These are phyloP conservation scores for Penicillium atrosanguineum DNA, from an alignment of 495 filamentous ascomycete genomes.

Conservation along the genomic window DNA sequence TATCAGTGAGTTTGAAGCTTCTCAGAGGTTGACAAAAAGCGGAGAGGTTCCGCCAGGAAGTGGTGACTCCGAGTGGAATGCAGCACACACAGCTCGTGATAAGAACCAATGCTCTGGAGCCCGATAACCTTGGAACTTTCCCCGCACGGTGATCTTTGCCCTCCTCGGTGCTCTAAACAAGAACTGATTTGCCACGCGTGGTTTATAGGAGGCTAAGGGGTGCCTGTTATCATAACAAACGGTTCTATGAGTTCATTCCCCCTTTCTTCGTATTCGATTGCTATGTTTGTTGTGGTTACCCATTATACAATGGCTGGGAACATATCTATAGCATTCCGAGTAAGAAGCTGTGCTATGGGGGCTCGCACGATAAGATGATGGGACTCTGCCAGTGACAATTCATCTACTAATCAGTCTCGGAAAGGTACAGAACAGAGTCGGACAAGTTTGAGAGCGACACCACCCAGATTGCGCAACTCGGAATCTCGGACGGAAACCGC, in stretches of 20 bases:
- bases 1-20: neutral
- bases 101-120: constrained; percentile 1
- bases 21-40: neutral
- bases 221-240: neutral
- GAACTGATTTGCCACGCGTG: neutral
- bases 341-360: neutral
- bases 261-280: neutral
- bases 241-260: neutral
- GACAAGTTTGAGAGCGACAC: neutral
- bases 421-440: neutral
- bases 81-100: constrained; percentile 4
- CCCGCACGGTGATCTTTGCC: constrained; percentile 12
- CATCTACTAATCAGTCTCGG: neutral
- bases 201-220: neutral
- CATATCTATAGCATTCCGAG: neutral
- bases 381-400: neutral
- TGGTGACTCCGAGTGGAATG: constrained; percentile 7
- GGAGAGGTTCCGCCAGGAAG: neutral
- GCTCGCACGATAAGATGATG: neutral
- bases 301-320: neutral
- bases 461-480: neutral
- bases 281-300: neutral
- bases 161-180: neutral
- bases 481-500: neutral
- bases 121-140: constrained; percentile 1